Evolutionary conservation across 805 yeast genomes (phyloP).

Genomic region (Candida maris): DNA sequence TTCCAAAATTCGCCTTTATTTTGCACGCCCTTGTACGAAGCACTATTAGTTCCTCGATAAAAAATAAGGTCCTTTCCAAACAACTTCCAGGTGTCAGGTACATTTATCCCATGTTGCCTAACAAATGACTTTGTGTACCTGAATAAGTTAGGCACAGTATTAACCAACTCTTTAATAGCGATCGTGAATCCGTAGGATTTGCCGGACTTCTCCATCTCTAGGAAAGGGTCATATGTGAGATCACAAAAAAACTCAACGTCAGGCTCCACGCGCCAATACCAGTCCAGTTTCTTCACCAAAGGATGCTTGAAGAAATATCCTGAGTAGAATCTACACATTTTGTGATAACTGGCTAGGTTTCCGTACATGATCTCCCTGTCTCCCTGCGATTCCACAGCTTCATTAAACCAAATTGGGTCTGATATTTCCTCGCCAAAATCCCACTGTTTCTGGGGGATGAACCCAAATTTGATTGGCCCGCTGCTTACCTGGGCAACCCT

Average conservation of each 20-base stretch:
- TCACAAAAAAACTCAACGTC: constrained; percentile 88
- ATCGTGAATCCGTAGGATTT: constrained; percentile 87
- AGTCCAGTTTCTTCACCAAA: constrained; percentile 63
- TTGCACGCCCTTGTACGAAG: constrained; percentile 25
- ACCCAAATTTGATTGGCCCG: constrained; percentile 70
- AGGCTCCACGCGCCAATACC: constrained; percentile 98
- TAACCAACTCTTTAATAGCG: constrained; percentile 69
- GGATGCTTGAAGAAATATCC: constrained; percentile 82
- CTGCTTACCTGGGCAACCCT: constrained; percentile 50
- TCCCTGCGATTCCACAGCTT: constrained; percentile 68
- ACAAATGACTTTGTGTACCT: constrained; percentile 66
- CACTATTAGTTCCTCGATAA: constrained; percentile 31
- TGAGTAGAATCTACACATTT: constrained; percentile 92
- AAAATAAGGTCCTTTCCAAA: constrained; percentile 45
- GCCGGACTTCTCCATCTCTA: constrained; percentile 63
- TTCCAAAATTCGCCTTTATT: constrained; percentile 25
- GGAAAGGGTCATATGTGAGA: constrained; percentile 85
- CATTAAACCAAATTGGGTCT: constrained; percentile 42
- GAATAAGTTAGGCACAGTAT: constrained; percentile 81
- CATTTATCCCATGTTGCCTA: constrained; percentile 40
- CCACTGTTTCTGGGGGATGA: constrained; percentile 61
- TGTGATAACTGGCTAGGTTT: constrained; percentile 74
- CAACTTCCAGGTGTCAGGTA: constrained; percentile 68
- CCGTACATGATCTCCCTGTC: constrained; percentile 86
- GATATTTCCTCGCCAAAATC: constrained; percentile 50